Conservation (phyloP, 495 filamentous ascomycete genomes). For the Articulospora tetracladia region DNA sequence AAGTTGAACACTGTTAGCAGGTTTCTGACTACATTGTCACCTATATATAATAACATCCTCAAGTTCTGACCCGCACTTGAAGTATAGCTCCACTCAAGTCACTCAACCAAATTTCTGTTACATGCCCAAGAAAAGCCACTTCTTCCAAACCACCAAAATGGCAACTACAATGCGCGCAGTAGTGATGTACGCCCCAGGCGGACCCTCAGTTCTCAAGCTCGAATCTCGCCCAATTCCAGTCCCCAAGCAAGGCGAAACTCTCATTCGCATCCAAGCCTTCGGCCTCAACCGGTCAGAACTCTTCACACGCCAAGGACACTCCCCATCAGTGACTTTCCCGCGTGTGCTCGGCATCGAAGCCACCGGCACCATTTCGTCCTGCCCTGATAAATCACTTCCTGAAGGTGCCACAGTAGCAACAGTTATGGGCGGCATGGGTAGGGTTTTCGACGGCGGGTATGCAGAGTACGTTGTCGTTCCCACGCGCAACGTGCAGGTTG, state of each 20-base stretch:
- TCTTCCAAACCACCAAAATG: slow-evolving; percentile 1
- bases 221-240: slow-evolving; percentile 33
- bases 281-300: slow-evolving; percentile 55
- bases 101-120: not conserved
- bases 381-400: slow-evolving; percentile 37
- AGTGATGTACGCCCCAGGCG: slow-evolving; percentile 34
- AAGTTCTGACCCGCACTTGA: too few relatives aligned
- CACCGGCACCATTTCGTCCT: slow-evolving; percentile 38
- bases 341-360: slow-evolving; percentile 50
- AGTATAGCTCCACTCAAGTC: not conserved
- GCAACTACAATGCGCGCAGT: slow-evolving; percentile 37
- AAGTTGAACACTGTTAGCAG: too few relatives aligned
- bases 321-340: slow-evolving; percentile 39
- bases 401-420: slow-evolving; percentile 43
- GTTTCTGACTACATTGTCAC: too few relatives aligned
- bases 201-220: slow-evolving; percentile 36
- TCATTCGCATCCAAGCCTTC: slow-evolving; percentile 46
- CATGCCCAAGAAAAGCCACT: not conserved
- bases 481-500: slow-evolving; percentile 36
- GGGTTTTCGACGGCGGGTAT: slow-evolving; percentile 49
- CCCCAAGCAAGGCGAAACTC: slow-evolving; percentile 35
- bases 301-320: slow-evolving; percentile 51
- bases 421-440: slow-evolving; percentile 49
- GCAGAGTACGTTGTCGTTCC: slow-evolving; percentile 50
- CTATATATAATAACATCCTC: too few relatives aligned